phyloP scores from a whole-genome alignment of 805 yeast species.

The Priceomyces haplophilus region DNA sequence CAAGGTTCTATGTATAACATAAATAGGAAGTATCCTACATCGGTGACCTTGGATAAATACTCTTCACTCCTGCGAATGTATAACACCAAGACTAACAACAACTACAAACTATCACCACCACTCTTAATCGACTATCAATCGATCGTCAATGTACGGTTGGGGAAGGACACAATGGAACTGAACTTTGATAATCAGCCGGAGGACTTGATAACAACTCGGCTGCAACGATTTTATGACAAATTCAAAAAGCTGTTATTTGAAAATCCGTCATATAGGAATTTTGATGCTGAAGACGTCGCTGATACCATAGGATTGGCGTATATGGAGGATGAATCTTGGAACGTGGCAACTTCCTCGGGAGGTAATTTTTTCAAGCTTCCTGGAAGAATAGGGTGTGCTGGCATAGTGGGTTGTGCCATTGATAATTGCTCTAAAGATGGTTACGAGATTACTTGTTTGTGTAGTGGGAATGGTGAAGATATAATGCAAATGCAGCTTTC shows the following conservation, averaged over 20 bases:
- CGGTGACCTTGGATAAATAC: slow-evolving; percentile 21
- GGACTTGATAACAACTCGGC: not conserved
- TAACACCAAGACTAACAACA: slow-evolving; percentile 6
- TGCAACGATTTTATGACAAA: slow-evolving; percentile 6
- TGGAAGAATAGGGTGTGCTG: slow-evolving; percentile 56
- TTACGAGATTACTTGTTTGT: slow-evolving; percentile 30
- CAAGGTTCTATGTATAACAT: slow-evolving; percentile 18
- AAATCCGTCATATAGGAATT: not conserved
- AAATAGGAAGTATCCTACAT: slow-evolving; percentile 26
- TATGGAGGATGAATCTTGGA: slow-evolving; percentile 1
- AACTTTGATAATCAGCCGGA: not conserved
- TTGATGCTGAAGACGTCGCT: slow-evolving; percentile 1
- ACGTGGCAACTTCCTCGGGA: slow-evolving; percentile 48
- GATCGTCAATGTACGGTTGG: not conserved
- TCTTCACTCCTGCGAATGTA: slow-evolving; percentile 21
- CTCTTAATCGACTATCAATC: slow-evolving; percentile 20
- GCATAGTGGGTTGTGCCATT: slow-evolving; percentile 45
- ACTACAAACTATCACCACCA: slow-evolving; percentile 35
- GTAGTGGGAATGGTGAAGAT: slow-evolving; percentile 60
- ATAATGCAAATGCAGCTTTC: slow-evolving; percentile 45
- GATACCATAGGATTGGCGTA: slow-evolving; percentile 8
- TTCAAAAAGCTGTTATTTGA: slow-evolving; percentile 8
- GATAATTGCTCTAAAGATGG: slow-evolving; percentile 19
- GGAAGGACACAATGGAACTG: not conserved
- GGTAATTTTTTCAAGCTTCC: slow-evolving; percentile 50